Percentiles rank a stretch among this genome's conserved stretches.
Conservation (phyloP, 352 stramenopile genomes). For the Phytophthora uliginosa region DNA sequence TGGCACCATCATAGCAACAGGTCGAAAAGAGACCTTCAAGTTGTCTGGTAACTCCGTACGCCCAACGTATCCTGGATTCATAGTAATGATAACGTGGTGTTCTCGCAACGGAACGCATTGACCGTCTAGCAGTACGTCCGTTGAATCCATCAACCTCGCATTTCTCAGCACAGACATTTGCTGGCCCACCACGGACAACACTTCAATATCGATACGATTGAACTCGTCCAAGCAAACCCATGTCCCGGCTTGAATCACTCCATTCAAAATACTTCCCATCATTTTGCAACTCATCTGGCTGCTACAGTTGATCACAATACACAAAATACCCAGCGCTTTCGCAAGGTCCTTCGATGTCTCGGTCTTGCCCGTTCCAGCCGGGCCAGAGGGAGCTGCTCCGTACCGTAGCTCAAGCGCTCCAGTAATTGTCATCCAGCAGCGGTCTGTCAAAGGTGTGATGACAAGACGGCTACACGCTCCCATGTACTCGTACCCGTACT, state of each 20-base stretch:
- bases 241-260: conserved; percentile 75
- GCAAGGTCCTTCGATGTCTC: conserved; percentile 96
- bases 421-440: conserved; percentile 96
- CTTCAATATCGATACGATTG: conserved; percentile 91
- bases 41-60: conserved; percentile 89
- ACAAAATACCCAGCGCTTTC: conserved; percentile 92
- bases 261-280: conserved; percentile 91
- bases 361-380: conserved; percentile 94
- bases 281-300: conserved; percentile 96
- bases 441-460: conserved; percentile 95
- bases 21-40: conserved; percentile 85
- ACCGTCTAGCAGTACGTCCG: conserved; percentile 68
- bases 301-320: conserved; percentile 97
- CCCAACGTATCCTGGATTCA: conserved; percentile 89
- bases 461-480: conserved; percentile 91
- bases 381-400: conserved; percentile 89
- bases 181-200: conserved; percentile 90
- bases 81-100: conserved; percentile 90
- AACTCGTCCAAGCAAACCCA: conserved; percentile 94
- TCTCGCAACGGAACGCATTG: conserved; percentile 64
- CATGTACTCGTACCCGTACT: conserved; percentile 95
- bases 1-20: conserved; percentile 92
- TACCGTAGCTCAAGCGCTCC: conserved; percentile 90
- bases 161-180: conserved; percentile 82
- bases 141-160: conserved; percentile 43